Base-by-base conservation (phyloP, 2,329 filamentous ascomycete species). In the Clarireedia paspali region DNA sequence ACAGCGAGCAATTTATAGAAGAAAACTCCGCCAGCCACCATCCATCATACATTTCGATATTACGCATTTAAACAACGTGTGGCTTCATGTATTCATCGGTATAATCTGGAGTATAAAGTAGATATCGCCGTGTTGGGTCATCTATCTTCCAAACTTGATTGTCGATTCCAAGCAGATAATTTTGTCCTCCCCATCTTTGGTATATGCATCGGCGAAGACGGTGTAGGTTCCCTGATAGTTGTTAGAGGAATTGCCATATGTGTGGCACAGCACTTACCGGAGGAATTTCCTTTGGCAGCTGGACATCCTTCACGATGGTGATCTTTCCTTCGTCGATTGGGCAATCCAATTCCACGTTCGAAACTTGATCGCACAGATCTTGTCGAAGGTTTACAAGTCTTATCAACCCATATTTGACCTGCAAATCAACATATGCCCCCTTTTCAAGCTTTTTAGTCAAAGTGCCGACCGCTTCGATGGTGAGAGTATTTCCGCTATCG, bases 381-480 rank as follows among this genome's bases (percentile, higher is more conserved):
- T 86, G 84, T 63, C 79, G 81, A 62, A 88, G 88, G 71, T 82
- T 89, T 72, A 99, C 83, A 62, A 99, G 81, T 55, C 84, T 88
- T 72, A 99, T 96, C 63, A 96, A 78, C 59, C 92, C 92, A 72
- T 95, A 96, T 75, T 96, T 96, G 74, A 99, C 92, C 63, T 85
- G 81, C 42, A 99, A 72, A 48, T 86, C 78, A 60, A 96, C 87
- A 66, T 88, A 89, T 58, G 92, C 89, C 57, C 90, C 92, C 57
- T 90, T 71, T 55, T 84, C 80, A 62, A 99, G 84, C 51, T 78
- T 73, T 67, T 95, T 74, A 64, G 79, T 80, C 61, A 97, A 80
- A n/a, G 75, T 82, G 56, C 92, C 94, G 34, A 75, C 78, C 47
- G 91, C 94, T 62, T 83, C 82, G 75, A 99, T 95, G 57, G 79